Evolutionary conservation across 495 filamentous ascomycete species (phyloP).

Genomic region (Trichocladium uniseriatum): DNA sequence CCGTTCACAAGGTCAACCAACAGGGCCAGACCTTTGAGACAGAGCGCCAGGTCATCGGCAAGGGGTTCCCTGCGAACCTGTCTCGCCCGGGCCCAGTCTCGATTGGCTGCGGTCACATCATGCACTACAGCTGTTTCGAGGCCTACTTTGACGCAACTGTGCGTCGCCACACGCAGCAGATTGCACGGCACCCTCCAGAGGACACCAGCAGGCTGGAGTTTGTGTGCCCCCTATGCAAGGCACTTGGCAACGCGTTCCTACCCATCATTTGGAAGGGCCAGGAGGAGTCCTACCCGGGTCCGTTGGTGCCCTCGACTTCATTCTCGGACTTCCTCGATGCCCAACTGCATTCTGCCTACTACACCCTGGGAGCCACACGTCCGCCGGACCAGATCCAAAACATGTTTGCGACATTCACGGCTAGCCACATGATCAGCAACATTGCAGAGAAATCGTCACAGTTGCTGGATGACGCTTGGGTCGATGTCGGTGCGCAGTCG

Average conservation of each 20-base stretch:
- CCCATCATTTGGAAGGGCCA: conserved; percentile 94
- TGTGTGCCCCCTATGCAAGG: conserved; percentile 96
- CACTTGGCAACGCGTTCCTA: conserved; percentile 88
- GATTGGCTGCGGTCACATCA: conserved; percentile 92
- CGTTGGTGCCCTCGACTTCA: conserved; percentile 44
- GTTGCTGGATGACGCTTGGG: conserved; percentile 29
- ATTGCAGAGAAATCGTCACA: conserved; percentile 34
- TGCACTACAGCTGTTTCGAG: conserved; percentile 96
- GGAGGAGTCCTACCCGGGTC: conserved; percentile 66
- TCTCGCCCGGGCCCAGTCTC: conserved; percentile 70
- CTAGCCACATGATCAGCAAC: conserved; percentile 50
- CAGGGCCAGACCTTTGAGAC: conserved; percentile 58
- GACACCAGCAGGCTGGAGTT: conserved; percentile 69
- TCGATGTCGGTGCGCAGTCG: conserved; percentile 20
- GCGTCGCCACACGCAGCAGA: conserved; percentile 78
- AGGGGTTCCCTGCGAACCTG: conserved; percentile 67
- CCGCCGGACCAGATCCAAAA: conserved; percentile 42
- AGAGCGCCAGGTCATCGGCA: conserved; percentile 76
- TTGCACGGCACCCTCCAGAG: conserved; percentile 88
- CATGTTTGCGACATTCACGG: conserved; percentile 57
- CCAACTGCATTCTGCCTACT: conserved; percentile 29
- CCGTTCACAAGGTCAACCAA: conserved; percentile 63
- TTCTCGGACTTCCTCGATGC: conserved; percentile 59
- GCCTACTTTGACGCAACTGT: conserved; percentile 73
- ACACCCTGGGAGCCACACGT: conserved; percentile 30